Conservation (phyloP, 345 rosid genomes). For the Eutrema heterophyllum region DNA sequence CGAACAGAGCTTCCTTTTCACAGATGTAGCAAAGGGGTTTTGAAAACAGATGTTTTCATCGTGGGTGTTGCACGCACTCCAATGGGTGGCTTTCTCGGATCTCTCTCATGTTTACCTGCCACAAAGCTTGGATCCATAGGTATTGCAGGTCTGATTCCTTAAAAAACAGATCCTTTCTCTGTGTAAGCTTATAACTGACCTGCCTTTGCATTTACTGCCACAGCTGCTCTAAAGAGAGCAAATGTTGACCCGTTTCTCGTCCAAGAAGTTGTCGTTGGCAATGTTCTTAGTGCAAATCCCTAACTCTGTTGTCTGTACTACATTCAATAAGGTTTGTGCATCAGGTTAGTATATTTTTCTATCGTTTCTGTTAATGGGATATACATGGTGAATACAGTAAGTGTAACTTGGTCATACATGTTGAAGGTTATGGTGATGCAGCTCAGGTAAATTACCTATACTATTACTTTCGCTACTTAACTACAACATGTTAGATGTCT, state of each 20-base stretch:
- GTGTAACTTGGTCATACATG: no score
- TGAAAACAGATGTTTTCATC: slow-evolving; percentile 85
- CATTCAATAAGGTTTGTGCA: slow-evolving; percentile 96
- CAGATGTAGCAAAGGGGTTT: no score
- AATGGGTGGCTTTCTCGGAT: slow-evolving; percentile 91
- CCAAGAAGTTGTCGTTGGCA: slow-evolving; percentile 90
- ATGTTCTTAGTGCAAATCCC: slow-evolving; percentile 94
- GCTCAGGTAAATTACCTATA: no score
- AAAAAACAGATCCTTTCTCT: background rate
- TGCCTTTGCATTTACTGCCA: slow-evolving; percentile 11
- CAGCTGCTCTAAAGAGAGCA: slow-evolving; percentile 91
- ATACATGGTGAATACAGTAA: no score
- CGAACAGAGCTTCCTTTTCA: no score
- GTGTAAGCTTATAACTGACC: background rate
- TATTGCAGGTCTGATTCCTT: slow-evolving; percentile 53
- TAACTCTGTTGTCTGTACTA: slow-evolving; percentile 78
- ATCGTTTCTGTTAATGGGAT: no score
- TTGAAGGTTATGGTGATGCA: no score
- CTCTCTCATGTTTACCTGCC: slow-evolving; percentile 73
- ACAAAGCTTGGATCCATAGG: slow-evolving; percentile 93
- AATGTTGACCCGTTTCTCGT: slow-evolving; percentile 81
- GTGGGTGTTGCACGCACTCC: slow-evolving; percentile 98
- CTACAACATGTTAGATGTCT: no score
- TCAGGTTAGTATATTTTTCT: no score
- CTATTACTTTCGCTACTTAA: no score